These are phyloP conservation scores for Letharia columbiana DNA, from an alignment of 495 filamentous ascomycete genomes.

Conservation along the genomic window DNA sequence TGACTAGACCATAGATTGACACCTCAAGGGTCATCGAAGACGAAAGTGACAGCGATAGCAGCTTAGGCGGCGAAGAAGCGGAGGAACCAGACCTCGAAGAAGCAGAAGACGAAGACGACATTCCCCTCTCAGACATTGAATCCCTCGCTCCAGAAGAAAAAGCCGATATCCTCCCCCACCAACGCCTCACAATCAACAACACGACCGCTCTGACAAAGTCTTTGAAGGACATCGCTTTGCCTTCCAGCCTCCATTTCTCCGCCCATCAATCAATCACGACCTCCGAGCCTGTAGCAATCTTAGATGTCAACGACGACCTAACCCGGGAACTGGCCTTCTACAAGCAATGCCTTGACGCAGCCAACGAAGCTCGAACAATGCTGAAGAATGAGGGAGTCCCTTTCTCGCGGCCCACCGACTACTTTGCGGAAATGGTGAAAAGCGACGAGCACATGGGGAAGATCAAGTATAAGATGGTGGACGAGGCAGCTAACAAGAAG, in stretches of 20 bases:
- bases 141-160: constrained; percentile 70
- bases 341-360: constrained; percentile 77
- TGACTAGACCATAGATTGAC: constrained; percentile 13
- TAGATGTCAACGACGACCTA: constrained; percentile 77
- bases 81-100: constrained; percentile 40
- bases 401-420: constrained; percentile 84
- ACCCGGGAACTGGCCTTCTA: constrained; percentile 90
- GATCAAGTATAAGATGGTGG: constrained; percentile 87
- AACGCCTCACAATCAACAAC: constrained; percentile 97
- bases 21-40: constrained; percentile 9
- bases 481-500: constrained; percentile 87
- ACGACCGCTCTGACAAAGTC: constrained; percentile 70
- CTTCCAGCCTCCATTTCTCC: constrained; percentile 53
- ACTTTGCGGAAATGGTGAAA: constrained; percentile 98
- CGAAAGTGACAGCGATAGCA: constrained; percentile 22
- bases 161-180: constrained; percentile 77
- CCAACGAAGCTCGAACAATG: constrained; percentile 55
- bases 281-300: constrained; percentile 41
- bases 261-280: constrained; percentile 54
- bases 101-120: constrained; percentile 54
- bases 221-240: constrained; percentile 65
- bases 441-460: constrained; percentile 96
- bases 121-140: constrained; percentile 75
- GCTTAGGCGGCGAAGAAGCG: constrained; percentile 33
- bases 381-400: constrained; percentile 75